Conservation (phyloP, 2,329 filamentous ascomycete species). For the Fusarium sp. region DNA sequence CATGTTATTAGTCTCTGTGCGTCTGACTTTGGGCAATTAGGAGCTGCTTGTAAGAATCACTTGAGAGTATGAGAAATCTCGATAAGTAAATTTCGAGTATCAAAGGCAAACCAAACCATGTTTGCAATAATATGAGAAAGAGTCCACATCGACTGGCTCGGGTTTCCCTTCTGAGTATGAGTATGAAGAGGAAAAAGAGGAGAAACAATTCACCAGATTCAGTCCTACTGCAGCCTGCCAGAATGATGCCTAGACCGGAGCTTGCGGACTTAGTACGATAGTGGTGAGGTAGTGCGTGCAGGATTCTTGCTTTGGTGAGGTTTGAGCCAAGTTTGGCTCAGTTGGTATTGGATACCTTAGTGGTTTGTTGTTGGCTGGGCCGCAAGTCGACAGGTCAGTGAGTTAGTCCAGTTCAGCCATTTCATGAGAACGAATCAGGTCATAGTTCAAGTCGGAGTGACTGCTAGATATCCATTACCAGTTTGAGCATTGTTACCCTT, state of each 20-base stretch:
- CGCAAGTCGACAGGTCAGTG: conserved; percentile 11
- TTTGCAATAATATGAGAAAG: not conserved
- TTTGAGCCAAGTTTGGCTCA: not conserved
- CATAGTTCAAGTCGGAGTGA: not conserved
- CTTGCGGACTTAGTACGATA: conserved; percentile 1
- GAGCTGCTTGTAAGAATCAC: not conserved
- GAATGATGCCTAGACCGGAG: not conserved
- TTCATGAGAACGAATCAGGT: not conserved
- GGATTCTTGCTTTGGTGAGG: not conserved
- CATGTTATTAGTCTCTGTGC: not conserved
- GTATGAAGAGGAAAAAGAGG: not conserved
- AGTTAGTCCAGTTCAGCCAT: conserved; percentile 1
- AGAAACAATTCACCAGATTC: not conserved
- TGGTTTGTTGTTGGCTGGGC: conserved; percentile 3
- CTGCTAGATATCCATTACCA: not conserved
- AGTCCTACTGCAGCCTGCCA: not conserved
- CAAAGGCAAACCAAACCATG: not conserved
- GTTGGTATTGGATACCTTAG: conserved; percentile 1
- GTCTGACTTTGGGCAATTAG: not conserved
- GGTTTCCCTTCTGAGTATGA: not conserved
- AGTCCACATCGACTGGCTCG: not conserved
- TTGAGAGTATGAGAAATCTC: not conserved
- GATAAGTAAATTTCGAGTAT: not conserved
- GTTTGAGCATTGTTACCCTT: not conserved
- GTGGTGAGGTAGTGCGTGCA: not conserved